phyloP scores from a whole-genome alignment of 1,284 basidiomycete species.

The Coniferiporia weirii region DNA sequence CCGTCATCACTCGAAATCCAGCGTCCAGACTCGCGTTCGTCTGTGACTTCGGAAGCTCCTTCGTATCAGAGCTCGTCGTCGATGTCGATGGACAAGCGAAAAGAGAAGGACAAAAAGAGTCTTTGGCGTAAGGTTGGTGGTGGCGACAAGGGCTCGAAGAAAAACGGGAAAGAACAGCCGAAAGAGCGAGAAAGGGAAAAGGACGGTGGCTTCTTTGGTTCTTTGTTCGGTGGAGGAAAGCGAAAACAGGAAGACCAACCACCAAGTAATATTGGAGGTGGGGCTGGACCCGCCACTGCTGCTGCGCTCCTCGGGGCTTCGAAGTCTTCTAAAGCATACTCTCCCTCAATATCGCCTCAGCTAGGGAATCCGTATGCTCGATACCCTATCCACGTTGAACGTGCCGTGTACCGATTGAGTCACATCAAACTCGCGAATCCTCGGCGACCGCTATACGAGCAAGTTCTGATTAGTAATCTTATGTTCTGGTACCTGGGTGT shows the following conservation, averaged over 20 bases:
- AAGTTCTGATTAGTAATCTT: conserved; percentile 96
- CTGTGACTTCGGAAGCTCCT: conserved; percentile 24
- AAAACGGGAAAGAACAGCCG: conserved; percentile 42
- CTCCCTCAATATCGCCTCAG: conserved; percentile 58
- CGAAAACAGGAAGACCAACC: conserved; percentile 75
- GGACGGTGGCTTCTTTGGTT: conserved; percentile 80
- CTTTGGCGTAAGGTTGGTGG: conserved; percentile 75
- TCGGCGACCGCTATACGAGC: conserved; percentile 92
- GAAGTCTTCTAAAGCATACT: conserved; percentile 66
- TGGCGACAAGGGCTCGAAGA: conserved; percentile 60
- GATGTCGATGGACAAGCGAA: conserved; percentile 37
- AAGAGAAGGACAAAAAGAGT: conserved; percentile 77
- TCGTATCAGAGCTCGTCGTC: conserved; percentile 31
- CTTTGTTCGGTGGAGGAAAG: conserved; percentile 71
- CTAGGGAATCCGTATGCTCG: conserved; percentile 68
- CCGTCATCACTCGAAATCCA: conserved; percentile 14
- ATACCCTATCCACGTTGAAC: conserved; percentile 97
- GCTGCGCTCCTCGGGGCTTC: conserved; percentile 77
- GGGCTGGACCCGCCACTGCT: conserved; percentile 73
- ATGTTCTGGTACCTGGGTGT: conserved; percentile 99
- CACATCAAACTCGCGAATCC: conserved; percentile 99
- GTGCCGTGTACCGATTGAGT: conserved; percentile 93
- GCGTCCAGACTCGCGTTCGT: conserved; percentile 18
- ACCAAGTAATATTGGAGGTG: conserved; percentile 42
- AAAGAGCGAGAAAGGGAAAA: conserved; percentile 68